Conservation (phyloP, 2,329 filamentous ascomycete genomes). For the Diaporthe citri region DNA sequence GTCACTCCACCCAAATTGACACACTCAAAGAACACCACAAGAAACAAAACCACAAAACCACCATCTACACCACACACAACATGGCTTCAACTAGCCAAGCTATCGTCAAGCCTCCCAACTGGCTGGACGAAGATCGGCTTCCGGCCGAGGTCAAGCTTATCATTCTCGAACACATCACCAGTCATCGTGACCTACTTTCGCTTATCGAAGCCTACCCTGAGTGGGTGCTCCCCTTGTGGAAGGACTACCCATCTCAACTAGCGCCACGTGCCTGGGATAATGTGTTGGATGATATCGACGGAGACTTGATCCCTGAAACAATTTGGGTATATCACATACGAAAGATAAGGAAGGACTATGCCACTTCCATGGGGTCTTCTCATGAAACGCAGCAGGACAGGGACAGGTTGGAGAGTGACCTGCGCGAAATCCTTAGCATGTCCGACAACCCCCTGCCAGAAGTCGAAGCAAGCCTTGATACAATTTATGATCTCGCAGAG, state of each 20-base stretch:
- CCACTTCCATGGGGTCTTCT: fast-evolving
- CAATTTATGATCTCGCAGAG: neutral
- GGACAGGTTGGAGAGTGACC: neutral
- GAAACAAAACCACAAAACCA: neutral
- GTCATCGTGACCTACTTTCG: neutral
- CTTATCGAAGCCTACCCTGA: neutral
- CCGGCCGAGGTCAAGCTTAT: neutral
- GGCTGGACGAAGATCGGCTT: neutral
- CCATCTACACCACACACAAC: neutral
- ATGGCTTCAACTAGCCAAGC: neutral
- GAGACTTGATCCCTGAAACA: fast-evolving
- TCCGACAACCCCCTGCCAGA: fast-evolving
- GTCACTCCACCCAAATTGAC: too few relatives aligned
- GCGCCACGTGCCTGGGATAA: neutral
- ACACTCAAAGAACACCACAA: neutral
- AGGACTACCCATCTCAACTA: neutral
- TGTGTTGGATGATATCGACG: fast-evolving
- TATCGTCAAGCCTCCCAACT: neutral
- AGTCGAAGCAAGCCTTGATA: neutral
- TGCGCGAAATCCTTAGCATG: neutral
- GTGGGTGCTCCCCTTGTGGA: neutral
- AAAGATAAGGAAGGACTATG: neutral
- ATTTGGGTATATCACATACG: neutral
- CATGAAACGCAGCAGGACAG: neutral
- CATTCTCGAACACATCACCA: neutral